These are phyloP conservation scores for Starmerella kuoi DNA, from an alignment of 805 yeast genomes.

Conservation along the genomic window DNA sequence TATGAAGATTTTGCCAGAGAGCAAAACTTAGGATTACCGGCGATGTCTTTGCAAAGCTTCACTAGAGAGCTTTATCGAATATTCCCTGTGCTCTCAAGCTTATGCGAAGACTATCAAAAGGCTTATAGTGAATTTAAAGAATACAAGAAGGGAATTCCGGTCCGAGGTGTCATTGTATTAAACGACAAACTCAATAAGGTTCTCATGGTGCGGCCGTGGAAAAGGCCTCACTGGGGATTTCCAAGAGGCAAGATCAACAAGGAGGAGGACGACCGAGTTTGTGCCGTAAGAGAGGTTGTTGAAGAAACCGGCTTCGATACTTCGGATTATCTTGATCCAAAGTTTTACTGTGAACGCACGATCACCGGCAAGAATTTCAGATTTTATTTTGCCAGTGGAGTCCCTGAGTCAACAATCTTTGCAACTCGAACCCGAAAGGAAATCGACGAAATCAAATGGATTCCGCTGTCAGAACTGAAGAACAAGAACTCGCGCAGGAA, in stretches of 20 bases:
- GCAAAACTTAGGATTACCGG: constrained; percentile 62
- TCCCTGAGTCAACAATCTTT: constrained; percentile 66
- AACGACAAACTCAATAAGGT: constrained; percentile 58
- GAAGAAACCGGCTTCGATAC: constrained; percentile 94
- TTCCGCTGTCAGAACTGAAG: constrained; percentile 27
- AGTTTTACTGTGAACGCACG: constrained; percentile 69
- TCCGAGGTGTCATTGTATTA: constrained; percentile 85
- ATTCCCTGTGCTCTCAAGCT: constrained; percentile 37
- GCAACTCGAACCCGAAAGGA: constrained; percentile 79
- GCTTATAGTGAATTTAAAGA: constrained; percentile 69
- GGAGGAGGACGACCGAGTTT: constrained; percentile 74
- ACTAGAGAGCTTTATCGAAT: constrained; percentile 68
- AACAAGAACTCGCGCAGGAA: constrained; percentile 21
- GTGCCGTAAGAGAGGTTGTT: constrained; percentile 82
- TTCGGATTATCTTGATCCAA: constrained; percentile 49
- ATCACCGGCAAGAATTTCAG: constrained; percentile 74
- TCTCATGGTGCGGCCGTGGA: constrained; percentile 73
- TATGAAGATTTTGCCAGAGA: constrained; percentile 72
- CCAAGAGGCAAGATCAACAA: constrained; percentile 95
- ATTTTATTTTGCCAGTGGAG: constrained; percentile 62
- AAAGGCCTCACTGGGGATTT: constrained; percentile 76
- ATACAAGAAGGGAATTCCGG: constrained; percentile 86
- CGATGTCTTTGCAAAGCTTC: constrained; percentile 64
- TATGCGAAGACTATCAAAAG: constrained; percentile 32
- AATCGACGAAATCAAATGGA: constrained; percentile 74